Conservation (phyloP, 2,329 filamentous ascomycete genomes). For the Hypomyces perniciosus region DNA sequence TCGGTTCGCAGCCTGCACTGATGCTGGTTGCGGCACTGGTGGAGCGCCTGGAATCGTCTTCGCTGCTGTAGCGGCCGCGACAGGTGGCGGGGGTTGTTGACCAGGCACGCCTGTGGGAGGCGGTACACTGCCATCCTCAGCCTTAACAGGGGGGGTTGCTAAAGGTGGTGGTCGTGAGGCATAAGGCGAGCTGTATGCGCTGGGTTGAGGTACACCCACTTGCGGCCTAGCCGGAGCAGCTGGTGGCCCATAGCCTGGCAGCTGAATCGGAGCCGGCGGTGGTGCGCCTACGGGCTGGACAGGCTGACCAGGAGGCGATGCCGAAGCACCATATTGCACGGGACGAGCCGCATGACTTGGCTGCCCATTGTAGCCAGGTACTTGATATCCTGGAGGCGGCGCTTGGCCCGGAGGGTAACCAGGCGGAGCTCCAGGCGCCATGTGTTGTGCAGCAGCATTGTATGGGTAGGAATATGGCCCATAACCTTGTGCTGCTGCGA, state of each 20-base stretch:
- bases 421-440: conserved; percentile 25
- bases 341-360: conserved; percentile 25
- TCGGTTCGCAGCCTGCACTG: conserved; percentile 17
- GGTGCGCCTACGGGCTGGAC: conserved; percentile 21
- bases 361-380: conserved; percentile 27
- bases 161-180: conserved; percentile 29
- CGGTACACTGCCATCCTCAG: conserved; percentile 22
- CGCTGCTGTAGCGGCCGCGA: conserved; percentile 12
- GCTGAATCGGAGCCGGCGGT: conserved; percentile 28
- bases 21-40: conserved; percentile 12
- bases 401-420: conserved; percentile 31
- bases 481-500: conserved; percentile 33
- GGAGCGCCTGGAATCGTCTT: conserved; percentile 16
- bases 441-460: conserved; percentile 27
- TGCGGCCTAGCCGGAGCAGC: conserved; percentile 31
- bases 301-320: conserved; percentile 23
- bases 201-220: conserved; percentile 25
- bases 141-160: conserved; percentile 22
- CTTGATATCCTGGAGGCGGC: conserved; percentile 28
- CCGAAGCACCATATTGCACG: conserved; percentile 24
- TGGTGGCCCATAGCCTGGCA: conserved; percentile 30
- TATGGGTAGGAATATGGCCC: conserved; percentile 32
- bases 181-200: conserved; percentile 33
- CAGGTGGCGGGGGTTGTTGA: conserved; percentile 13
- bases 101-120: conserved; percentile 10